Evolutionary conservation across 2,329 filamentous ascomycete species (phyloP).

Genomic region (Pyrenophora tritici-repentis): DNA sequence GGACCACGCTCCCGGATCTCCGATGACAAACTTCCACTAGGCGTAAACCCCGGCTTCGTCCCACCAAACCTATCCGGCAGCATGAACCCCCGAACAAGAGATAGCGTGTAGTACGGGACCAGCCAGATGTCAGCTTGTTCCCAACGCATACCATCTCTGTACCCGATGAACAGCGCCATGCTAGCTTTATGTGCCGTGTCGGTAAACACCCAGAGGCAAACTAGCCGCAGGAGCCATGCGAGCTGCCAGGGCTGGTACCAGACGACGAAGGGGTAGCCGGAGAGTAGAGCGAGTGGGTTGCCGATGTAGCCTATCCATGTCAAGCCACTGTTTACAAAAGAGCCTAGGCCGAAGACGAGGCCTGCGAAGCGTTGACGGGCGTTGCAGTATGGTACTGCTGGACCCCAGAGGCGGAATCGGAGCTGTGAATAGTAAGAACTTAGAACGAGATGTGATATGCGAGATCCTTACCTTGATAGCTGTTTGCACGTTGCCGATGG

Average conservation of each 20-base stretch:
- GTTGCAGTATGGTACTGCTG: constrained; percentile 12
- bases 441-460: neutral
- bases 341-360: constrained; percentile 6
- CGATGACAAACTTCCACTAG: neutral
- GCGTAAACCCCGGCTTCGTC: neutral
- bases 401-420: constrained; percentile 23
- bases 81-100: neutral
- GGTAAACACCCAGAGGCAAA: neutral
- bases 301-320: neutral
- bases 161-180: neutral
- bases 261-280: constrained; percentile 2
- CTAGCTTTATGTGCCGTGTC: neutral
- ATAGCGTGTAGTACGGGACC: neutral
- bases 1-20: neutral
- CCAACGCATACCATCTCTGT: constrained; percentile 2
- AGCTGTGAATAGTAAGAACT: neutral
- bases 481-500: constrained; percentile 27
- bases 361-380: constrained; percentile 13
- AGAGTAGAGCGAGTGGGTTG: neutral
- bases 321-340: neutral
- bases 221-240: neutral
- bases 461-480: constrained; percentile 15
- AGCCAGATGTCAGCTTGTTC: neutral
- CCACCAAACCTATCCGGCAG: neutral
- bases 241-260: constrained; percentile 1